phyloP scores from a whole-genome alignment of 1,139 yeast genomes.

The Martiniozyma asiatica region DNA sequence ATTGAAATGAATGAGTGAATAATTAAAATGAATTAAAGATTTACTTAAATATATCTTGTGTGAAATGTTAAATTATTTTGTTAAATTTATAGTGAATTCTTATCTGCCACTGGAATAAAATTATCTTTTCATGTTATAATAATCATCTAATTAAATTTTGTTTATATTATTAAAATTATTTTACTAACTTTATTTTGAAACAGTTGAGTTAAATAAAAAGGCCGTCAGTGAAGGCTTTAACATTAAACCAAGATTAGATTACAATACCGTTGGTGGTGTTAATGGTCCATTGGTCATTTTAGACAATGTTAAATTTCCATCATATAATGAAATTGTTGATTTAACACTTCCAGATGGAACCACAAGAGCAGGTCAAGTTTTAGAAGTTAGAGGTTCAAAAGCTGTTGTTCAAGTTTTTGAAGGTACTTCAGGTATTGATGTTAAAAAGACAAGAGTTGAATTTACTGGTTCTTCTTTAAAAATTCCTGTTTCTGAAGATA shows the following conservation, averaged over 20 bases:
- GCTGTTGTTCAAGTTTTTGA: slow-evolving; percentile 98
- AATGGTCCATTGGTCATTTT: slow-evolving; percentile 96
- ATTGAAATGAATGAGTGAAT: too few species aligned
- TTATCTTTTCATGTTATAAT: too few species aligned
- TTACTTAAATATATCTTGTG: too few species aligned
- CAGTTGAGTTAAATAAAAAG: slow-evolving; percentile 73
- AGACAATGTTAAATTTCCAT: slow-evolving; percentile 93
- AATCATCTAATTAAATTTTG: too few species aligned
- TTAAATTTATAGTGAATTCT: too few species aligned
- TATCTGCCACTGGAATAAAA: too few species aligned
- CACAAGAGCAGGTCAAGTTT: slow-evolving; percentile 90
- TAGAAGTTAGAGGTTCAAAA: slow-evolving; percentile 92
- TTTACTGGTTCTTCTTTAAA: slow-evolving; percentile 90
- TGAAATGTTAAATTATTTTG: too few species aligned
- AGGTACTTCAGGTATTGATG: slow-evolving; percentile 97
- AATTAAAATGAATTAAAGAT: too few species aligned
- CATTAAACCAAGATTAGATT: slow-evolving; percentile 78
- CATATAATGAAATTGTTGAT: slow-evolving; percentile 92
- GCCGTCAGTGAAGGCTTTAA: slow-evolving; percentile 89
- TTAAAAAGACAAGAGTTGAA: slow-evolving; percentile 91
- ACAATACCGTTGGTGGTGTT: slow-evolving; percentile 95
- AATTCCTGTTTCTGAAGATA: slow-evolving; percentile 93
- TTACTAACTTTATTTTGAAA: too few species aligned
- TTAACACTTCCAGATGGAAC: slow-evolving; percentile 93
- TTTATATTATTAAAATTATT: too few species aligned